Base-by-base conservation (phyloP, 192 early-diverging fungal genomes). In the Endogone sp. region DNA sequence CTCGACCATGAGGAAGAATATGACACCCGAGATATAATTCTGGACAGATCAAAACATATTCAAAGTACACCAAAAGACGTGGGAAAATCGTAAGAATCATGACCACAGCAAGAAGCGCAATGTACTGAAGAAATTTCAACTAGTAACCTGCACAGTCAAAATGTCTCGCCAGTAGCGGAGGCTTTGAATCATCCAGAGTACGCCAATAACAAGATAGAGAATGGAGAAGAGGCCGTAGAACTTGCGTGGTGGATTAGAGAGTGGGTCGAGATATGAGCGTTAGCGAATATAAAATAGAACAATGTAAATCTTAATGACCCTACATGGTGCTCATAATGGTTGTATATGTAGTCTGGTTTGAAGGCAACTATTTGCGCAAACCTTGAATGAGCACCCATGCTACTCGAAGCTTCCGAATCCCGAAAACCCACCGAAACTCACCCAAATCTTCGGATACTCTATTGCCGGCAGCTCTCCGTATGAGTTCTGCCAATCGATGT, bases 131-230 rank as follows among this genome's bases (percentile, higher is more conserved):
- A 68, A 0, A 16, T 1, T 16, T 11, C 6, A 49, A 13, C 3
- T 8, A 63, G 56, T 68, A 61, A 81, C 79, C 66, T 99, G 97
- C 11, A 99, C 86, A 16, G 89, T 89, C 69, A 99, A 73, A 68
- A 99, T 89, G 73, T 98, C 97, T 4, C 82, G 75, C 92, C 96
- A 95, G 72, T 93, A 85, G 31, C 86, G 78, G 62, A 90, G 92
- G 16, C 88, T 91, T 59, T 90, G 78, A 23, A 88, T 70, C 71
- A 88, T 86, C 97, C 97, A 99, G 3, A 81, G 73, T 3, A 89
- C 30, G 20, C 90, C 91, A 62, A 99, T 86, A 13, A 74, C 44
- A 11, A 92, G 71, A 65, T 99, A 99, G 20, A 87, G 78, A 23
- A 93, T 69, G 22, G 86, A 87, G 30, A 95, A 81, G 3, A 83